Evolutionary conservation across 345 rosid species (phyloP).

Genomic region (Raphanus raphanistrum): DNA sequence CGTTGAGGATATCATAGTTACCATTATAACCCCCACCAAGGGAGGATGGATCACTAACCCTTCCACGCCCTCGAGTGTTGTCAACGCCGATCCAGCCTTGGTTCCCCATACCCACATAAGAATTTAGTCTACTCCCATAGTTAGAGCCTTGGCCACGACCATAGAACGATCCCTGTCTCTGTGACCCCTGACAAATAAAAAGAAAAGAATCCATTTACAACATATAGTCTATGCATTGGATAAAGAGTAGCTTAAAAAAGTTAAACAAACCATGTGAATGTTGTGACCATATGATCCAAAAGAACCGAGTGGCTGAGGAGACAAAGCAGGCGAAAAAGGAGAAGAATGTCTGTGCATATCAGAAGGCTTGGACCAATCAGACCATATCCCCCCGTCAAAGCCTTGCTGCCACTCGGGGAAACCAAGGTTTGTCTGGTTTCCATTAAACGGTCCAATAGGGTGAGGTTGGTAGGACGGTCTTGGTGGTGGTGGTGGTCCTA

Average conservation of each 20-base stretch:
- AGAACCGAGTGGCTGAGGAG: slow-evolving; percentile 70
- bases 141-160: slow-evolving; percentile 56
- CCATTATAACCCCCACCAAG: slow-evolving; percentile 71
- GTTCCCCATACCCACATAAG: slow-evolving; percentile 53
- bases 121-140: slow-evolving; percentile 54
- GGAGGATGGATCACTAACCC: slow-evolving; percentile 52
- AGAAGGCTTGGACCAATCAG: slow-evolving; percentile 78
- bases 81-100: slow-evolving; percentile 67
- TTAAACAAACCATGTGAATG: slow-evolving; percentile 61
- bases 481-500: slow-evolving; percentile 41
- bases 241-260: background rate
- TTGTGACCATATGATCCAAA: slow-evolving; percentile 67
- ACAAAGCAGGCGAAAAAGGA: slow-evolving; percentile 64
- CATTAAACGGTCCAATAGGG: slow-evolving; percentile 68
- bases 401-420: slow-evolving; percentile 72
- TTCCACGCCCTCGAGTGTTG: slow-evolving; percentile 59
- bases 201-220: slow-evolving; percentile 4
- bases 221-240: background rate
- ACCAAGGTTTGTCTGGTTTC: slow-evolving; percentile 60
- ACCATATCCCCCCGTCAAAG: slow-evolving; percentile 80
- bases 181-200: slow-evolving; percentile 53
- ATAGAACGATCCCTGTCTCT: slow-evolving; percentile 63
- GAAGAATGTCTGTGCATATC: slow-evolving; percentile 68
- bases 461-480: slow-evolving; percentile 67
- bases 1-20: slow-evolving; percentile 64